phyloP scores from a whole-genome alignment of 208 protist species.

The Blastocrithidia nonstop region DNA sequence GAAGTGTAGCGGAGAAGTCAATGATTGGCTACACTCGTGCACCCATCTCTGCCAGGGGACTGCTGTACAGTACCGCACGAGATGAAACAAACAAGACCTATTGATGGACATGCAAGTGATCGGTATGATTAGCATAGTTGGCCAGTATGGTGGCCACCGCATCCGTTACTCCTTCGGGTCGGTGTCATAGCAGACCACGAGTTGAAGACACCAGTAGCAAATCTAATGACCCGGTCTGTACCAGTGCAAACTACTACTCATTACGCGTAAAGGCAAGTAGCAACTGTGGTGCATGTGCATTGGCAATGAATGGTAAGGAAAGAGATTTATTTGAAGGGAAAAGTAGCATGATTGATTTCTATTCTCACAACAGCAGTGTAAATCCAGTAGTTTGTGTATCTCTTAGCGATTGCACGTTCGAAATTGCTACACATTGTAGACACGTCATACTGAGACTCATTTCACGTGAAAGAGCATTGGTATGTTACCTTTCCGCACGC shows the following conservation, averaged over 20 bases:
- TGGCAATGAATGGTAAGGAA: no score
- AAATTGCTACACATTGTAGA: no score
- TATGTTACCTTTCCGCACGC: no score
- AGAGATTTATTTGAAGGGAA: no score
- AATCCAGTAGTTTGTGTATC: no score
- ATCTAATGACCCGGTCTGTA: conserved; percentile 39
- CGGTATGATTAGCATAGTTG: conserved; percentile 18
- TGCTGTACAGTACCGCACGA: conserved; percentile 41
- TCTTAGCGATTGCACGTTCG: no score
- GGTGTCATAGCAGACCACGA: conserved; percentile 39
- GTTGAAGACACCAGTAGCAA: conserved; percentile 29
- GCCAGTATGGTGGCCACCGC: conserved; percentile 28
- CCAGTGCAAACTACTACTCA: conserved; percentile 13
- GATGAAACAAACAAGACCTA: conserved; percentile 32
- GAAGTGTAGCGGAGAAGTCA: conserved; percentile 38
- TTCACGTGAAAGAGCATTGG: no score
- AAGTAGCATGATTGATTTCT: no score
- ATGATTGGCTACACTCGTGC: conserved; percentile 19
- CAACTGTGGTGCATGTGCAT: no score
- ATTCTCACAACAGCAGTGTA: no score
- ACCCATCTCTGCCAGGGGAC: conserved; percentile 43
- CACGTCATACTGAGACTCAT: no score
- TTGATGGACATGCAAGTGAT: conserved; percentile 79
- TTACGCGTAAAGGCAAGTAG: background rate
- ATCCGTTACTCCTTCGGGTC: conserved; percentile 41